These are phyloP conservation scores for Cryphonectria parasitica DNA, from an alignment of 2,329 filamentous ascomycete species.

Conservation along the genomic window DNA sequence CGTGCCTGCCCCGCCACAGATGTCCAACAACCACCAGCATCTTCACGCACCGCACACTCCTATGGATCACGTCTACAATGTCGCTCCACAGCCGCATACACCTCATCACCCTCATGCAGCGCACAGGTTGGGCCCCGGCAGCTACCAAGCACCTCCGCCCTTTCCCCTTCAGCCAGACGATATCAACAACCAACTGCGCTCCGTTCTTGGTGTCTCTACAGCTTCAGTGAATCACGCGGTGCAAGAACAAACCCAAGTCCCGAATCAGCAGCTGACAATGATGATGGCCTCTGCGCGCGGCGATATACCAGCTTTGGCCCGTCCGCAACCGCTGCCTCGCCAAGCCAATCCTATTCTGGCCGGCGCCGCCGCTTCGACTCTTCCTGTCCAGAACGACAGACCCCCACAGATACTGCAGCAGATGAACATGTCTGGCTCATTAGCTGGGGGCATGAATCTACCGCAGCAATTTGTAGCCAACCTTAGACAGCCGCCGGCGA, in stretches of 20 bases:
- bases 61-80: conserved; percentile 55
- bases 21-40: conserved; percentile 30
- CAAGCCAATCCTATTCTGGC: conserved; percentile 26
- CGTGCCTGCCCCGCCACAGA: conserved; percentile 31
- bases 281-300: conserved; percentile 3
- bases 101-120: conserved; percentile 61
- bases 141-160: conserved; percentile 51
- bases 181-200: conserved; percentile 32
- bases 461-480: conserved; percentile 19
- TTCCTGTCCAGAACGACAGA: conserved; percentile 12
- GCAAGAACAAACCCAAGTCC: conserved; percentile 8
- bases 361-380: background rate
- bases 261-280: conserved; percentile 20
- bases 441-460: conserved; percentile 15
- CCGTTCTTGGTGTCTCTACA: conserved; percentile 32
- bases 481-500: conserved; percentile 30
- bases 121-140: conserved; percentile 50
- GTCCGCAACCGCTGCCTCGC: conserved; percentile 26
- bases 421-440: conserved; percentile 12
- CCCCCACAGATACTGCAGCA: conserved; percentile 24
- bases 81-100: conserved; percentile 57
- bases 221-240: conserved; percentile 22
- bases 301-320: background rate
- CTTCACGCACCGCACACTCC: conserved; percentile 51
- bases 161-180: conserved; percentile 53